phyloP scores from a whole-genome alignment of 352 stramenopile species.

The Thraustochytrium striatum region DNA sequence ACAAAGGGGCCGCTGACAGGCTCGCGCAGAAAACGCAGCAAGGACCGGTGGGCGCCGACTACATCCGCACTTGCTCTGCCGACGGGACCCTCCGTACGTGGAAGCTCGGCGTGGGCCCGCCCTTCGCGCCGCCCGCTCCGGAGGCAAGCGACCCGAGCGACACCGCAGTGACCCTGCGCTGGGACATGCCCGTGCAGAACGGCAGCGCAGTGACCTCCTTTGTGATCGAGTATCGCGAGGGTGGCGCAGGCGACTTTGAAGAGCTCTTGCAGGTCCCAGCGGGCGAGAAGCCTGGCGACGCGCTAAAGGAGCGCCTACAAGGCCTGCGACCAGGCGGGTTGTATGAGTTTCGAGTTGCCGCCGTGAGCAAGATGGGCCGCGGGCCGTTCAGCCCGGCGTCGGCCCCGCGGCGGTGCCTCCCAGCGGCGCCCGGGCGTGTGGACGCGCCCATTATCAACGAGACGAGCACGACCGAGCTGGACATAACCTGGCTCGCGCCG shows the following conservation, averaged over 20 bases:
- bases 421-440: background rate
- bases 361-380: background rate
- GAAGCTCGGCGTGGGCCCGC: conserved; percentile 27
- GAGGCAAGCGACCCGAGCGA: background rate
- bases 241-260: conserved; percentile 3
- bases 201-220: conserved; percentile 1
- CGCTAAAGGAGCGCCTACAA: conserved; percentile 10
- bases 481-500: conserved; percentile 1
- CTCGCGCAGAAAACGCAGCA: too few relatives aligned
- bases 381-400: background rate
- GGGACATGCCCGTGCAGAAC: conserved; percentile 44
- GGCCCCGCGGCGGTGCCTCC: background rate
- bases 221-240: conserved; percentile 12
- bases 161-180: background rate
- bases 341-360: conserved; percentile 31
- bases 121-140: conserved; percentile 20
- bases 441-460: conserved; percentile 22
- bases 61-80: background rate
- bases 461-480: background rate
- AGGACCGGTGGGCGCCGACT: background rate
- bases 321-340: conserved; percentile 8
- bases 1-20: too few relatives aligned
- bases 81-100: conserved; percentile 37
- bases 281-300: background rate
- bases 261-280: background rate